phyloP scores from a whole-genome alignment of 192 early-diverging fungal species.

The Thoreauomyces humboldtii region DNA sequence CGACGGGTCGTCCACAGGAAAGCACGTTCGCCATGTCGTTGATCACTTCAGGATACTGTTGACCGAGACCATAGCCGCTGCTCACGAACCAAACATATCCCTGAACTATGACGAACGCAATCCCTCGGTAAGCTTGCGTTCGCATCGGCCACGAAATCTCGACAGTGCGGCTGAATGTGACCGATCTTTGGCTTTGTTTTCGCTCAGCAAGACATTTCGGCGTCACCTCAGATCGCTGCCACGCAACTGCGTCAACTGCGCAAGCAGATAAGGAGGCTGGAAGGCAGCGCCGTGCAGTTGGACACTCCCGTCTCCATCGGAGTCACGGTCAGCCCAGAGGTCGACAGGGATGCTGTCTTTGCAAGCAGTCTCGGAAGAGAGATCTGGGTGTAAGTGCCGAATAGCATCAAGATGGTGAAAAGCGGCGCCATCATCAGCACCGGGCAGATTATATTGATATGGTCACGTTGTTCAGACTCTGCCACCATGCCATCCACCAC shows the following conservation, averaged over 20 bases:
- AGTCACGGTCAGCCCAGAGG: constrained; percentile 2
- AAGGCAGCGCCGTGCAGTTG: neutral
- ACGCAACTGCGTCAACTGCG: neutral
- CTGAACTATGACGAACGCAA: constrained; percentile 16
- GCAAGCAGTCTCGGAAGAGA: constrained; percentile 17
- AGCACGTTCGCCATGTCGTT: constrained; percentile 30
- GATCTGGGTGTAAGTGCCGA: constrained; percentile 25
- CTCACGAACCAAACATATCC: neutral
- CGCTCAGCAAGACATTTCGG: neutral
- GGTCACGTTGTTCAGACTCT: neutral
- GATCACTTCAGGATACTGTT: constrained; percentile 28
- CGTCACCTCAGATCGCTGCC: neutral
- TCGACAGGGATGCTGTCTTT: constrained; percentile 7
- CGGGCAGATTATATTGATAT: neutral
- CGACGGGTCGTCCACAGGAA: too few species aligned
- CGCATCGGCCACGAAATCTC: neutral
- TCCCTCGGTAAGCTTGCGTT: neutral
- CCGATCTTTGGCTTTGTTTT: too few species aligned
- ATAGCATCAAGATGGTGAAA: neutral
- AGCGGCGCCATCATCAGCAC: neutral
- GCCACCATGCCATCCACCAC: constrained; percentile 34
- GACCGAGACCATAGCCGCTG: neutral
- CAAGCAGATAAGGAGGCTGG: too few species aligned
- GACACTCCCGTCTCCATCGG: neutral
- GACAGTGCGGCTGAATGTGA: too few species aligned